These are phyloP conservation scores for Tylopilus subfusipes DNA, from an alignment of 768 basidiomycete species.

Conservation along the genomic window DNA sequence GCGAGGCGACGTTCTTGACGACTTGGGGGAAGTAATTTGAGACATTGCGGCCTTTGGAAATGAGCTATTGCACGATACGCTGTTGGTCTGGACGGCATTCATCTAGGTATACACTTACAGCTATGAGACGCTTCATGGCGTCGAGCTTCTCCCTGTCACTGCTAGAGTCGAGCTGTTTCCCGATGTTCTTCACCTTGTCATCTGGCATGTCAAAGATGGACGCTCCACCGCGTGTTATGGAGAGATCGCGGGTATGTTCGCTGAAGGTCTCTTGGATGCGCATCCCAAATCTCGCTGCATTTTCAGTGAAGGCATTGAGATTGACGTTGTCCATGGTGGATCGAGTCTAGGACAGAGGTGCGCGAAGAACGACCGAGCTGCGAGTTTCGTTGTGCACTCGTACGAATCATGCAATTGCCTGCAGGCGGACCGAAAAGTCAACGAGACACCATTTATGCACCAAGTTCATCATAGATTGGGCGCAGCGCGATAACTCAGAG, in stretches of 20 bases:
- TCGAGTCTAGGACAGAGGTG: not conserved
- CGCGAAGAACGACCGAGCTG: not conserved
- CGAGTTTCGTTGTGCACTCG: not conserved
- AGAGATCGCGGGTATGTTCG: slow-evolving; percentile 73
- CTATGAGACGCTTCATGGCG: slow-evolving; percentile 92
- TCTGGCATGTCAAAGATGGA: slow-evolving; percentile 67
- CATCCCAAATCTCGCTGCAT: slow-evolving; percentile 79
- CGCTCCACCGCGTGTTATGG: slow-evolving; percentile 51
- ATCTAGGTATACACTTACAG: slow-evolving; percentile 50
- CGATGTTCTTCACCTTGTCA: slow-evolving; percentile 80
- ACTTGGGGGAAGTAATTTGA: slow-evolving; percentile 95
- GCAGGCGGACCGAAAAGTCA: not conserved
- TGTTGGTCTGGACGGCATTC: not conserved
- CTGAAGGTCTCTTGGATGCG: slow-evolving; percentile 81
- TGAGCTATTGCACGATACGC: slow-evolving; percentile 52
- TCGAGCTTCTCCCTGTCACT: slow-evolving; percentile 90
- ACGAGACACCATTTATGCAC: not conserved
- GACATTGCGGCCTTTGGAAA: slow-evolving; percentile 88
- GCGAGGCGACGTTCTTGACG: slow-evolving; percentile 93
- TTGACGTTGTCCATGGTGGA: slow-evolving; percentile 34
- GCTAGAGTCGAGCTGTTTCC: slow-evolving; percentile 81
- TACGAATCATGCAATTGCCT: slow-evolving; percentile 4
- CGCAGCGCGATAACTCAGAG: not conserved
- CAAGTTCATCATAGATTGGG: not conserved
- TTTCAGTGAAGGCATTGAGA: slow-evolving; percentile 57